Evolutionary conservation across 1,139 yeast genomes (phyloP).

Genomic region (Hemisphaericaspora subhashii): DNA sequence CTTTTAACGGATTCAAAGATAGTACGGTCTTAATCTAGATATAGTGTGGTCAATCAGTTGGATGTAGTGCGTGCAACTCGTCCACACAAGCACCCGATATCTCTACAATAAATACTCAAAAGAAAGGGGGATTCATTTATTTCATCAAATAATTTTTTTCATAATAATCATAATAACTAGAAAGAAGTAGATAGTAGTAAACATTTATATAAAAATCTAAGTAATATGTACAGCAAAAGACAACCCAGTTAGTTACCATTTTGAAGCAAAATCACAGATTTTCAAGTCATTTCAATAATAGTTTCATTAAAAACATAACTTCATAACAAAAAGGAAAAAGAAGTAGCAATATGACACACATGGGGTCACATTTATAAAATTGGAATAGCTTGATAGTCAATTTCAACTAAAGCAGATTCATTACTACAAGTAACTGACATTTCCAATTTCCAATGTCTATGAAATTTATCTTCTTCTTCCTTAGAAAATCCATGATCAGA

Average conservation of each 20-base stretch:
- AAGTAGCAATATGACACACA: neutral
- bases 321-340: slow-evolving; percentile 3
- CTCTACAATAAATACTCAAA: neutral
- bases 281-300: neutral
- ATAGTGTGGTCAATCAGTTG: too few relatives aligned
- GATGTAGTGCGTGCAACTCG: too few relatives aligned
- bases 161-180: neutral
- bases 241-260: neutral
- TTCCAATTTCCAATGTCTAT: slow-evolving; percentile 59
- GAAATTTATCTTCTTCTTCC: slow-evolving; percentile 43
- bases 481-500: slow-evolving; percentile 55
- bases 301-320: slow-evolving; percentile 5
- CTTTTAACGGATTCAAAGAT: too few relatives aligned
- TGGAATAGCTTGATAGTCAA: slow-evolving; percentile 54
- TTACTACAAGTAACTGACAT: slow-evolving; percentile 59
- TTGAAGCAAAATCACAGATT: neutral
- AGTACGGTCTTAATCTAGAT: too few relatives aligned
- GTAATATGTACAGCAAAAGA: neutral
- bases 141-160: neutral
- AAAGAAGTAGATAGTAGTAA: slow-evolving; percentile 1
- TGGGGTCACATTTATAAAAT: slow-evolving; percentile 5
- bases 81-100: neutral
- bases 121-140: neutral
- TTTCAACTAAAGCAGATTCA: slow-evolving; percentile 60
- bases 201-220: neutral